phyloP scores from a whole-genome alignment of 768 basidiomycete genomes.

The Naematelia encephala region DNA sequence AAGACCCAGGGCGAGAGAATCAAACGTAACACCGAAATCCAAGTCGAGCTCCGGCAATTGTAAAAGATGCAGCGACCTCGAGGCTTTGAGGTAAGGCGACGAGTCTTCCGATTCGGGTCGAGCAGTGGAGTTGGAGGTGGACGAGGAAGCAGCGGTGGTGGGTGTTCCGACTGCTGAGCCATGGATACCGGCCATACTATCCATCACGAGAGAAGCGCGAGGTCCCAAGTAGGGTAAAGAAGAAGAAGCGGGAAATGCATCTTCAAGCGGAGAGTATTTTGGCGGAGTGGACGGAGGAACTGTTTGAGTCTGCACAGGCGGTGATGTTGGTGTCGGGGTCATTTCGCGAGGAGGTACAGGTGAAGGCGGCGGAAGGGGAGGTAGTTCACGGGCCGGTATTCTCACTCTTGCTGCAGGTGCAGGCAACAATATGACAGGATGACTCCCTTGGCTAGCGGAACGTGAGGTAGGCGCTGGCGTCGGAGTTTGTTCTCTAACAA shows the following conservation, averaged over 20 bases:
- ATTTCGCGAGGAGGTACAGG: slow-evolving; percentile 8
- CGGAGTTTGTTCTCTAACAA: slow-evolving; percentile 9
- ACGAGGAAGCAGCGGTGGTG: slow-evolving; percentile 8
- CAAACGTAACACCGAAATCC: slow-evolving; percentile 42
- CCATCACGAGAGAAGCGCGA: slow-evolving; percentile 2
- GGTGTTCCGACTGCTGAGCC: slow-evolving; percentile 8
- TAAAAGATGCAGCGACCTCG: slow-evolving; percentile 44
- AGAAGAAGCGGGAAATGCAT: slow-evolving; percentile 13
- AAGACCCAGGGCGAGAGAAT: slow-evolving; percentile 22
- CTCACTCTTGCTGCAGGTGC: slow-evolving; percentile 1
- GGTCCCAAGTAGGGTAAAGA: slow-evolving; percentile 29
- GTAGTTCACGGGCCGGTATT: slow-evolving; percentile 12
- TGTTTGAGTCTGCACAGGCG: not conserved
- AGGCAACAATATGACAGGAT: not conserved
- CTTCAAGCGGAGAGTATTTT: slow-evolving; percentile 3
- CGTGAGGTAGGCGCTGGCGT: not conserved
- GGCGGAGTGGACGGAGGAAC: not conserved
- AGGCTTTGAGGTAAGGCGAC: slow-evolving; percentile 24
- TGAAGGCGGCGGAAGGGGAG: slow-evolving; percentile 17
- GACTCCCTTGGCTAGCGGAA: not conserved
- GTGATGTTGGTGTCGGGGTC: not conserved
- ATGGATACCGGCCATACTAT: not conserved
- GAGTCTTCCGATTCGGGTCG: slow-evolving; percentile 6
- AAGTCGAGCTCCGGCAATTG: slow-evolving; percentile 47
- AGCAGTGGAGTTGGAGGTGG: slow-evolving; percentile 2